Conservation (phyloP, 192 early-diverging fungal genomes). For the Coemansia sp. region DNA sequence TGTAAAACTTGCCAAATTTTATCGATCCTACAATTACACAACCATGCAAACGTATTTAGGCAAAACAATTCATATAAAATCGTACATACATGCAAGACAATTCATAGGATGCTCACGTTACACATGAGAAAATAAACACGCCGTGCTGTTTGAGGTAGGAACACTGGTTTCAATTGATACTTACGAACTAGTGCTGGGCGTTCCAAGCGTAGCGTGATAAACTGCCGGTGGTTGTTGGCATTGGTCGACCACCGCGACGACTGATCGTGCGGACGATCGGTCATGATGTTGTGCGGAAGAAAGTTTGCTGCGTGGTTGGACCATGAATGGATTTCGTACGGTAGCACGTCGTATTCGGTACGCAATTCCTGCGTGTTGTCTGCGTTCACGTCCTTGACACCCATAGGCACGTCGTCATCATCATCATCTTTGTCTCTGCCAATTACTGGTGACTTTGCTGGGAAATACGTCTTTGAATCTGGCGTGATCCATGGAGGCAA, state of each 20-base stretch:
- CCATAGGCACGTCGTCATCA: too few relatives aligned
- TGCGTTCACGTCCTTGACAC: constrained; percentile 1
- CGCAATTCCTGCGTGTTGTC: constrained; percentile 25
- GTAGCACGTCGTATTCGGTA: constrained; percentile 46
- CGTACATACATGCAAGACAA: too few relatives aligned
- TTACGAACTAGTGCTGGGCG: constrained; percentile 81
- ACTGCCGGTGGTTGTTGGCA: constrained; percentile 87
- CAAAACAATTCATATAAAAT: too few relatives aligned
- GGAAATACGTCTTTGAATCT: constrained; percentile 28
- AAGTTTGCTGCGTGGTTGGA: constrained; percentile 83
- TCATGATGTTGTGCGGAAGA: constrained; percentile 79
- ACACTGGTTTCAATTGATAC: constrained; percentile 11
- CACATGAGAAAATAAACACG: too few relatives aligned
- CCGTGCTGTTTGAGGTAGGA: too few relatives aligned
- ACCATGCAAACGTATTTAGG: constrained; percentile 6
- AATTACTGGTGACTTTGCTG: constrained; percentile 27
- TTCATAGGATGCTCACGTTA: too few relatives aligned
- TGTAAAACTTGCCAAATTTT: constrained; percentile 92
- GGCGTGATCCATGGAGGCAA: constrained; percentile 32
- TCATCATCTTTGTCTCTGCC: constrained; percentile 1
- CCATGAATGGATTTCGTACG: constrained; percentile 70
- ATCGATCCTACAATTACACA: constrained; percentile 55
- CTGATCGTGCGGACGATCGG: constrained; percentile 84
- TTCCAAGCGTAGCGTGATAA: constrained; percentile 86
- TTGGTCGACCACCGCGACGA: constrained; percentile 86